Evolutionary conservation across 345 rosid species (phyloP).

Genomic region (Gynandropsis gynandra): DNA sequence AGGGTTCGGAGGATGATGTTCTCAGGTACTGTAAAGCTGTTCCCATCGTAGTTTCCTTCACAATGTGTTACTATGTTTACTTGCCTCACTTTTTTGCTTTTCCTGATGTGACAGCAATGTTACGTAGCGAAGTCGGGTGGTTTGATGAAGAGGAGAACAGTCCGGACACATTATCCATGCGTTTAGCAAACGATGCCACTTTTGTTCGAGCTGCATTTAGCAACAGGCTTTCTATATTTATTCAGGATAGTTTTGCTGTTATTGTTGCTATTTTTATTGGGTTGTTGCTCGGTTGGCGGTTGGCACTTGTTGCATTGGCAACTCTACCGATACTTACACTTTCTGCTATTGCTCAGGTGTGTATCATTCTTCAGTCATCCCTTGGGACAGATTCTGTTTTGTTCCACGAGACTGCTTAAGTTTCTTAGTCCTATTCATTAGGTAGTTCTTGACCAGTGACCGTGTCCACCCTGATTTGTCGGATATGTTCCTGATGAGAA

Average conservation of each 20-base stretch:
- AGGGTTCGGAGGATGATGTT: constrained; percentile 99
- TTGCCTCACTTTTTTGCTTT: constrained; percentile 20
- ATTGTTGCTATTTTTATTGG: constrained; percentile 88
- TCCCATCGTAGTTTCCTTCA: not conserved
- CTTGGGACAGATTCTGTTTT: not conserved
- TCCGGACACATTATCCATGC: constrained; percentile 96
- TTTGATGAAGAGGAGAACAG: constrained; percentile 96
- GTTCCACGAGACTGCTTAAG: constrained; percentile 1
- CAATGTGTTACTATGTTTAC: constrained; percentile 13
- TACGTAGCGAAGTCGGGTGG: constrained; percentile 99
- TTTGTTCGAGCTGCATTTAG: constrained; percentile 98
- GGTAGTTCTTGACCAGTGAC: constrained; percentile 3
- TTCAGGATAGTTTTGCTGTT: constrained; percentile 94
- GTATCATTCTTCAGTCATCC: constrained; percentile 19
- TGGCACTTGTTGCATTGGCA: constrained; percentile 93
- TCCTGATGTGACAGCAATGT: constrained; percentile 68
- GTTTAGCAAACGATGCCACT: constrained; percentile 99
- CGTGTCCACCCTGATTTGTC: constrained; percentile 7
- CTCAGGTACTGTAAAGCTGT: constrained; percentile 54
- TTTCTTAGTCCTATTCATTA: not conserved
- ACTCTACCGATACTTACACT: constrained; percentile 80
- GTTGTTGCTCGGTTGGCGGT: constrained; percentile 76
- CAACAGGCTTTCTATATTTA: constrained; percentile 93
- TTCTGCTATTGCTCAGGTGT: constrained; percentile 98
- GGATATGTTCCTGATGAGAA: not conserved